These are phyloP conservation scores for Lactuca sativa DNA, from an alignment of 129 eudicot genomes.

Conservation along the genomic window DNA sequence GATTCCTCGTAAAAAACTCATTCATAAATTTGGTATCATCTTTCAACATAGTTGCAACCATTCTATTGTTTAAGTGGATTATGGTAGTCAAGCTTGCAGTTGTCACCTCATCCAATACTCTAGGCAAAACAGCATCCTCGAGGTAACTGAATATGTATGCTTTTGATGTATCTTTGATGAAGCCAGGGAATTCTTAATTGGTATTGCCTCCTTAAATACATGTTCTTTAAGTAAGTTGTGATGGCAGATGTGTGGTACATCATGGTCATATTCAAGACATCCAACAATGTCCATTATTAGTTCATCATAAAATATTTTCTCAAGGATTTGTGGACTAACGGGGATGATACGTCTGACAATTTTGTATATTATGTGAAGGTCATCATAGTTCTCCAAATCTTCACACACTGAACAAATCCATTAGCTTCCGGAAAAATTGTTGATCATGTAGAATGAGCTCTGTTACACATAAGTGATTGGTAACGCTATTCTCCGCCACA, in stretches of 20 bases:
- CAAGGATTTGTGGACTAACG: slow-evolving; percentile 71
- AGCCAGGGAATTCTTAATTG: slow-evolving; percentile 80
- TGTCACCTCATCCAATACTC: slow-evolving; percentile 76
- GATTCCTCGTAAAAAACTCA: slow-evolving; percentile 87
- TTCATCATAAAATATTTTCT: slow-evolving; percentile 83
- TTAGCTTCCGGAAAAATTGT: slow-evolving; percentile 77
- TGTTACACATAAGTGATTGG: slow-evolving; percentile 71
- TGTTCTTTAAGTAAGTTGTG: slow-evolving; percentile 77
- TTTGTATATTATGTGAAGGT: slow-evolving; percentile 75
- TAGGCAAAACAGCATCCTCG: slow-evolving; percentile 81
- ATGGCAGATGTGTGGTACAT: slow-evolving; percentile 61
- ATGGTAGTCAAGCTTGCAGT: slow-evolving; percentile 73
- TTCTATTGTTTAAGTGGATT: slow-evolving; percentile 81
- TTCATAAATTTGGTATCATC: slow-evolving; percentile 76
- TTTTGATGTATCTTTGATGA: slow-evolving; percentile 78
- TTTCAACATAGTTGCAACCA: slow-evolving; percentile 78
- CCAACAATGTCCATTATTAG: slow-evolving; percentile 81
- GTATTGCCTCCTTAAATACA: slow-evolving; percentile 94
- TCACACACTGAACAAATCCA: slow-evolving; percentile 80
- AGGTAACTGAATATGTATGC: slow-evolving; percentile 80
- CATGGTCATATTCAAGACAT: slow-evolving; percentile 87
- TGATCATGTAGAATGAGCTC: slow-evolving; percentile 81
- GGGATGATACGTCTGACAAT: slow-evolving; percentile 78
- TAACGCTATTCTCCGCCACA: slow-evolving; percentile 73
- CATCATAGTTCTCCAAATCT: slow-evolving; percentile 77